Conservation (phyloP, 1,139 yeast genomes). For the Lodderomyces pseudojiufengensis region DNA sequence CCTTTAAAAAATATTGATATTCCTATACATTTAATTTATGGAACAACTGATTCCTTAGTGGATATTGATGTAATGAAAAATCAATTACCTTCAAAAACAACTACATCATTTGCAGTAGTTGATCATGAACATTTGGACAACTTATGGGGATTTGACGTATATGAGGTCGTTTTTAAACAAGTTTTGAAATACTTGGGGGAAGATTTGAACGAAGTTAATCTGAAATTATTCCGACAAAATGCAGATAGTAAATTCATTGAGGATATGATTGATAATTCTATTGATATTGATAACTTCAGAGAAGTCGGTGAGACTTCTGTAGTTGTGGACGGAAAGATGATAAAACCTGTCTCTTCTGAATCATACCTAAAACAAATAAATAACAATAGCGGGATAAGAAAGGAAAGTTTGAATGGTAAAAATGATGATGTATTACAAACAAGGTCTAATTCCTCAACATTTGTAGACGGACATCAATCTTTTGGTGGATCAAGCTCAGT, state of each 20-base stretch:
- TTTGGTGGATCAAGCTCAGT: conserved; percentile 1
- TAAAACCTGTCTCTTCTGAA: conserved; percentile 1
- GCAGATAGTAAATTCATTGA: conserved; percentile 11
- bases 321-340: conserved; percentile 6
- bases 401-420: too few species aligned
- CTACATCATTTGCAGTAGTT: conserved; percentile 46
- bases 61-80: conserved; percentile 71
- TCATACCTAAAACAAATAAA: conserved; percentile 10
- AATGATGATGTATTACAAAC: background rate
- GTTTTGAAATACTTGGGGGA: conserved; percentile 43
- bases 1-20: conserved; percentile 56
- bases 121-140: conserved; percentile 86
- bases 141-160: conserved; percentile 78
- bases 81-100: conserved; percentile 42
- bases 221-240: conserved; percentile 8
- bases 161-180: conserved; percentile 39
- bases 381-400: background rate
- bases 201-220: conserved; percentile 13
- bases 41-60: conserved; percentile 76
- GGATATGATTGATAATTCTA: conserved; percentile 9
- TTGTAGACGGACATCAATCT: conserved; percentile 6
- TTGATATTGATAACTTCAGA: too few species aligned
- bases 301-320: conserved; percentile 3
- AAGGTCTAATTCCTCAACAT: conserved; percentile 1
- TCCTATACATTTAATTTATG: conserved; percentile 76